Percentiles rank a stretch among this genome's conserved stretches.
Evolutionary conservation across 2,329 filamentous ascomycete species (phyloP).

Genomic region (Hypoxylon sp.): DNA sequence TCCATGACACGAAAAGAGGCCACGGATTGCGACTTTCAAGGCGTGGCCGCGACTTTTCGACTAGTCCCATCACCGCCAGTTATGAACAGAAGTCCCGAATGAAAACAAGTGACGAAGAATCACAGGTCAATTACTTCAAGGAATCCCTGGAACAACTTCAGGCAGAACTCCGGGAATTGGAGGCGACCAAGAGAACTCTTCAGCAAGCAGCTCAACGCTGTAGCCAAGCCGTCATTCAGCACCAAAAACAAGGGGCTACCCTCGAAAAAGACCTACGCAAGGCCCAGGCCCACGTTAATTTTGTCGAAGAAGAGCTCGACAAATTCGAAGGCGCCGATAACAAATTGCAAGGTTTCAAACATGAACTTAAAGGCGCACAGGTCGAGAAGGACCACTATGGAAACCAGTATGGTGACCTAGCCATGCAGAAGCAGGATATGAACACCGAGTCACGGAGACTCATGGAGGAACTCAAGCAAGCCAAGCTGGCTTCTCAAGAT

Average conservation of each 20-base stretch:
- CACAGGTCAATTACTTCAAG: conserved; percentile 65
- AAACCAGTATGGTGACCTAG: conserved; percentile 62
- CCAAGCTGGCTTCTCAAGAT: conserved; percentile 48
- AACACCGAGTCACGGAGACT: conserved; percentile 54
- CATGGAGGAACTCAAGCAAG: conserved; percentile 48
- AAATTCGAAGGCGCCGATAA: conserved; percentile 73
- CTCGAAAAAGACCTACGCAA: conserved; percentile 65
- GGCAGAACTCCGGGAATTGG: conserved; percentile 61
- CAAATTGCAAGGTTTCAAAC: conserved; percentile 66
- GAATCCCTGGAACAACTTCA: conserved; percentile 63
- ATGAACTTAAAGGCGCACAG: conserved; percentile 63
- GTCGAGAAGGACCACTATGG: conserved; percentile 58
- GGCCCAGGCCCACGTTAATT: conserved; percentile 66
- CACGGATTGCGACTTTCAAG: conserved; percentile 67
- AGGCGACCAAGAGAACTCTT: conserved; percentile 57
- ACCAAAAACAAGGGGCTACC: conserved; percentile 51
- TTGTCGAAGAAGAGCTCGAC: conserved; percentile 68
- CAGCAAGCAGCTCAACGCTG: conserved; percentile 59
- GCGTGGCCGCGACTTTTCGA: conserved; percentile 49
- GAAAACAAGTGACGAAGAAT: conserved; percentile 73
- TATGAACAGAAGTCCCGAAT: conserved; percentile 72
- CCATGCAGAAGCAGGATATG: conserved; percentile 58
- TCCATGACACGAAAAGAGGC: conserved; percentile 67
- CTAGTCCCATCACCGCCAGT: conserved; percentile 52
- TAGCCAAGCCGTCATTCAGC: conserved; percentile 53